Percentiles rank a stretch among this genome's conserved stretches.
Evolutionary conservation across 306 rosid species (phyloP).

Genomic region (Myrica gale): DNA sequence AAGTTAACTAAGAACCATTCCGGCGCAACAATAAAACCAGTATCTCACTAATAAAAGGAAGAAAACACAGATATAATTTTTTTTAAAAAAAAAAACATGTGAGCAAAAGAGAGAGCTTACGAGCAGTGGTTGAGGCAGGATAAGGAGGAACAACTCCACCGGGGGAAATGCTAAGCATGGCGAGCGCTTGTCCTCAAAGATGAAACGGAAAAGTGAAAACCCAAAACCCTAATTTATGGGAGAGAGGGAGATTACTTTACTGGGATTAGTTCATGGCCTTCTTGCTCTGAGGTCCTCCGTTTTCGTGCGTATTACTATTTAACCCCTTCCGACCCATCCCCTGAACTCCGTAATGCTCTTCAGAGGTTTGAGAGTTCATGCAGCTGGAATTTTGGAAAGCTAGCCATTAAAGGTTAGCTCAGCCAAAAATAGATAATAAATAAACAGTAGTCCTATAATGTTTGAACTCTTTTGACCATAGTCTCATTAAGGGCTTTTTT

Average conservation of each 20-base stretch:
- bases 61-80: background rate
- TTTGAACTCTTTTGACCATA: too few species aligned
- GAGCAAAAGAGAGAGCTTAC: constrained; percentile 24
- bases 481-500: background rate
- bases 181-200: constrained; percentile 15
- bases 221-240: constrained; percentile 41
- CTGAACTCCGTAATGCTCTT: background rate
- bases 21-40: background rate
- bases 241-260: constrained; percentile 18
- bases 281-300: constrained; percentile 31
- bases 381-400: background rate
- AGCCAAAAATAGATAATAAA: background rate
- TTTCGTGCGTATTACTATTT: background rate
- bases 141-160: constrained; percentile 6
- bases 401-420: background rate
- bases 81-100: constrained; percentile 2
- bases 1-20: background rate
- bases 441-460: background rate
- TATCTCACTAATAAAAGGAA: background rate
- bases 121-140: constrained; percentile 3
- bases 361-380: background rate
- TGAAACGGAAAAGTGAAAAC: constrained; percentile 5
- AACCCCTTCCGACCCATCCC: background rate
- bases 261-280: background rate
- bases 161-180: background rate